Percentiles rank a stretch among this genome's conserved stretches.
Evolutionary conservation across 208 protist species (phyloP).

Genomic region (Leishmania mexicana): DNA sequence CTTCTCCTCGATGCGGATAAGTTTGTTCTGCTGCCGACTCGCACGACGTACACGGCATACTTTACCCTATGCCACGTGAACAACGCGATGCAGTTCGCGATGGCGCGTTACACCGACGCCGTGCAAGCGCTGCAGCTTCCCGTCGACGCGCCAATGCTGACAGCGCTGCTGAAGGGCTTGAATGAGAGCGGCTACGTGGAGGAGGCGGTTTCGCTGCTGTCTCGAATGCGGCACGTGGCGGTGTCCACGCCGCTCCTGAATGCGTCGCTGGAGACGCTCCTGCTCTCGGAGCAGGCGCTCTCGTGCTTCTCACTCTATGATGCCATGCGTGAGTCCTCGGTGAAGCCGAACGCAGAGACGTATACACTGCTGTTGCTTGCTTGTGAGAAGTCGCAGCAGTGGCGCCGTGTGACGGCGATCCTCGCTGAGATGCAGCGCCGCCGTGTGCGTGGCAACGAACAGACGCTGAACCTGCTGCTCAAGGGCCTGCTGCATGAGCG

Average conservation of each 20-base stretch:
- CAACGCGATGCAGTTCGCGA: constrained; percentile 75
- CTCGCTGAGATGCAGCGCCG: constrained; percentile 81
- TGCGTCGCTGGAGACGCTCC: constrained; percentile 76
- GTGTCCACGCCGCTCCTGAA: constrained; percentile 79
- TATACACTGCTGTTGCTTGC: constrained; percentile 81
- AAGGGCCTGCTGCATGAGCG: constrained; percentile 80
- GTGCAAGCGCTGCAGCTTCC: constrained; percentile 64
- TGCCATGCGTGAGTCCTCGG: constrained; percentile 28
- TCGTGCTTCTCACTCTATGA: constrained; percentile 76
- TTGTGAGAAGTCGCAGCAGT: constrained; percentile 78
- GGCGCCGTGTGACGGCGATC: constrained; percentile 58
- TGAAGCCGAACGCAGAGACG: constrained; percentile 66
- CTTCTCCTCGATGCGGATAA: constrained; percentile 80
- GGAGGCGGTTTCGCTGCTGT: constrained; percentile 78
- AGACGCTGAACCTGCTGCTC: constrained; percentile 83
- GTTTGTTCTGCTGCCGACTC: constrained; percentile 80
- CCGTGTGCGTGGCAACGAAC: constrained; percentile 65
- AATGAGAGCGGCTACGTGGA: constrained; percentile 77
- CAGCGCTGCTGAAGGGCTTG: constrained; percentile 75
- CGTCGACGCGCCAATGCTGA: constrained; percentile 75
- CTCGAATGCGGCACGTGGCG: constrained; percentile 63
- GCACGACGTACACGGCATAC: constrained; percentile 83
- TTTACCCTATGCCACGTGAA: constrained; percentile 76
- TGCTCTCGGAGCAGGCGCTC: constrained; percentile 70
- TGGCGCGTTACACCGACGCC: constrained; percentile 72